These are phyloP conservation scores for Diaporthe velutina DNA, from an alignment of 2,329 filamentous ascomycete species.

Conservation along the genomic window DNA sequence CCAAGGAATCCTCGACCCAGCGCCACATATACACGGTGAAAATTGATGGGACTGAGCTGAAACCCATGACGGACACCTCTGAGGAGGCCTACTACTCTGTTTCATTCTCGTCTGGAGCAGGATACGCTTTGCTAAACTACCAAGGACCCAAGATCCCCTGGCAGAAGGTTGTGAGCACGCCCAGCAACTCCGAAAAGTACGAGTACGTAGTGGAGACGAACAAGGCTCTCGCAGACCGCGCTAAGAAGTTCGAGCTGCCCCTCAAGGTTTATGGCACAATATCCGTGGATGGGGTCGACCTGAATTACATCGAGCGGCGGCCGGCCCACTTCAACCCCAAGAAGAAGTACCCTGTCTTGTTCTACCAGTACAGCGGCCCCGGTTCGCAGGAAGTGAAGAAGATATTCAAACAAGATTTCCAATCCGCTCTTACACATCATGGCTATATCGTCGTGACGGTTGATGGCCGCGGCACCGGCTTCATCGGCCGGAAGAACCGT, in stretches of 20 bases:
- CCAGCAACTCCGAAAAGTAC: conserved; percentile 74
- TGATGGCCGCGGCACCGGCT: conserved; percentile 93
- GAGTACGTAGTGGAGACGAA: conserved; percentile 86
- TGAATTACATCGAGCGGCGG: conserved; percentile 83
- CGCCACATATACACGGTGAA: conserved; percentile 93
- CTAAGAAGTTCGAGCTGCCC: conserved; percentile 83
- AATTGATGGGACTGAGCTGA: conserved; percentile 81
- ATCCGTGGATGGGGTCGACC: conserved; percentile 81
- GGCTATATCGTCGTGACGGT: conserved; percentile 96
- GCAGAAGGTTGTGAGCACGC: conserved; percentile 91
- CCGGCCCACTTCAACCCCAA: conserved; percentile 88
- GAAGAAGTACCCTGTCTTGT: conserved; percentile 93
- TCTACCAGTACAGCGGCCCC: conserved; percentile 94
- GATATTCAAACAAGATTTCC: conserved; percentile 86
- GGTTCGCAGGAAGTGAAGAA: conserved; percentile 91
- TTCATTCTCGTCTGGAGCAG: conserved; percentile 86
- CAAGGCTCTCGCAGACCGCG: conserved; percentile 74
- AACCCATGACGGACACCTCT: conserved; percentile 79
- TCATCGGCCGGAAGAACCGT: conserved; percentile 85
- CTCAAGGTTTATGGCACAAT: conserved; percentile 86
- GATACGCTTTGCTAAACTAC: conserved; percentile 88
- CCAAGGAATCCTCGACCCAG: conserved; percentile 89
- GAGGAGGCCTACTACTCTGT: conserved; percentile 83
- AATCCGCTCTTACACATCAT: conserved; percentile 86
- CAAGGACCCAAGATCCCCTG: conserved; percentile 87